phyloP scores from a whole-genome alignment of 805 yeast species.

The Blastobotrys mokoenaii region DNA sequence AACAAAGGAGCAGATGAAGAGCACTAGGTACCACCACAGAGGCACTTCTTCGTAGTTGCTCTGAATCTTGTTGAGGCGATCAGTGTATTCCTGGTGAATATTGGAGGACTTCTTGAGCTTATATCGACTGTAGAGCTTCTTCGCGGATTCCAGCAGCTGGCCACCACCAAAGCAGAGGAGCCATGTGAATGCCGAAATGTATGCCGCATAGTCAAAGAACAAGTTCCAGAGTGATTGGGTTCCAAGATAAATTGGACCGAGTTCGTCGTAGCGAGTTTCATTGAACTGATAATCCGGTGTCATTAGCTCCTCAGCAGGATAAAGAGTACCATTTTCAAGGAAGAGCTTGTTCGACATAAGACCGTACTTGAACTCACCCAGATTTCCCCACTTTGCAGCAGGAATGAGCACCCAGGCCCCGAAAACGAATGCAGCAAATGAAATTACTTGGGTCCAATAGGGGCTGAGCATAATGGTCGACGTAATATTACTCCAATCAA shows the following conservation, averaged over 20 bases:
- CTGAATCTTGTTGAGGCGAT: constrained; percentile 9
- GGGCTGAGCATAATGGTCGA: constrained; percentile 9
- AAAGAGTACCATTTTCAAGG: constrained; percentile 8
- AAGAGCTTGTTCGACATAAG: constrained; percentile 9
- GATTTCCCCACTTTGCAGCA: constrained; percentile 10
- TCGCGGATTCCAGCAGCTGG: constrained; percentile 4
- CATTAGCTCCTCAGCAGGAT: constrained; percentile 7
- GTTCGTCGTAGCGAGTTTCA: constrained; percentile 9
- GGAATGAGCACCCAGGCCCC: constrained; percentile 11
- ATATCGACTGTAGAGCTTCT: constrained; percentile 6
- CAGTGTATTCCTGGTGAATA: constrained; percentile 5
- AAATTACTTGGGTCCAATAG: constrained; percentile 12
- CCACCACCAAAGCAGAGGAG: constrained; percentile 6
- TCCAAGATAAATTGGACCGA: constrained; percentile 8
- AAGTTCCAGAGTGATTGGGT: constrained; percentile 11
- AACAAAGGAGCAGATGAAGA: constrained; percentile 6
- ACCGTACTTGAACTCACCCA: constrained; percentile 1
- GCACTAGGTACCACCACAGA: constrained; percentile 7
- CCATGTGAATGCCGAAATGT: constrained; percentile 10
- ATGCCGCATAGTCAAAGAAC: constrained; percentile 11
- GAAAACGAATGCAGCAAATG: constrained; percentile 9
- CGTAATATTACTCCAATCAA: constrained; percentile 11
- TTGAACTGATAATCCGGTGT: constrained; percentile 7
- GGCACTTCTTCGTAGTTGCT: constrained; percentile 7
- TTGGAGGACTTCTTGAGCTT: background rate